A percentile compares a stretch with the other conserved stretches of the same genome.
Evolutionary conservation across 208 protist genomes (phyloP).

Genomic region (Acanthamoeba triangularis): DNA sequence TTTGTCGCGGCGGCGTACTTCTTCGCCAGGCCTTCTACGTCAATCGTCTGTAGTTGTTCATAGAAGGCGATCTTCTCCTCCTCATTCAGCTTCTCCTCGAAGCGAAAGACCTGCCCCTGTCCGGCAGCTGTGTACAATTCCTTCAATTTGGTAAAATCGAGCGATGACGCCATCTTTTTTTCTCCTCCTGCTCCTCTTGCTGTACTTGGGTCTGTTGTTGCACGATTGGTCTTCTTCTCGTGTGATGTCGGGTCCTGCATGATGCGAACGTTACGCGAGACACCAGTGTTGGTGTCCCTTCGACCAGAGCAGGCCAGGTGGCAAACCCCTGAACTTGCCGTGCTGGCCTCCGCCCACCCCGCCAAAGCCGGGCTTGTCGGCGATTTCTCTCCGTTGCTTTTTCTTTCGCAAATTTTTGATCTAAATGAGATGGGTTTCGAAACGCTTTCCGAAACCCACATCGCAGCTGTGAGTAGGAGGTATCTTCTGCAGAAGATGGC

Average conservation of each 20-base stretch:
- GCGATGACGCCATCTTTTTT: background rate
- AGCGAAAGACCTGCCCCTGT: constrained; percentile 65
- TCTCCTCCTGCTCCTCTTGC: background rate
- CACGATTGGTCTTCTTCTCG: background rate
- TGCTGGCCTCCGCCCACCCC: background rate
- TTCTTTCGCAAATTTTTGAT: too few species aligned
- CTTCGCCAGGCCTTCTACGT: constrained; percentile 8
- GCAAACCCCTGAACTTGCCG: background rate
- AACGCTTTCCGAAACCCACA: too few species aligned
- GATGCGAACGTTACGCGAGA: too few species aligned
- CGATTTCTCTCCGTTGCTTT: background rate
- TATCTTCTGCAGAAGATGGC: too few species aligned
- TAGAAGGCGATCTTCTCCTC: constrained; percentile 38
- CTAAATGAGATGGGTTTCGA: too few species aligned
- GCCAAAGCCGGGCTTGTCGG: background rate
- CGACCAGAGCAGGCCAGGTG: background rate
- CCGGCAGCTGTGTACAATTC: constrained; percentile 10
- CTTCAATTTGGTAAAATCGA: background rate
- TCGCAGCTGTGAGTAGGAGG: too few species aligned
- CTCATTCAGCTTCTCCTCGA: constrained; percentile 29
- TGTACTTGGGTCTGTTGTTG: background rate
- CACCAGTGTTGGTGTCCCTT: too few species aligned
- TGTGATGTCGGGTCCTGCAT: background rate
- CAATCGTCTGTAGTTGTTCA: constrained; percentile 48
- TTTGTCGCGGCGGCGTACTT: constrained; percentile 22